Conservation (phyloP, 495 filamentous ascomycete species). For the Pseudoneurospora amorphoporcata region DNA sequence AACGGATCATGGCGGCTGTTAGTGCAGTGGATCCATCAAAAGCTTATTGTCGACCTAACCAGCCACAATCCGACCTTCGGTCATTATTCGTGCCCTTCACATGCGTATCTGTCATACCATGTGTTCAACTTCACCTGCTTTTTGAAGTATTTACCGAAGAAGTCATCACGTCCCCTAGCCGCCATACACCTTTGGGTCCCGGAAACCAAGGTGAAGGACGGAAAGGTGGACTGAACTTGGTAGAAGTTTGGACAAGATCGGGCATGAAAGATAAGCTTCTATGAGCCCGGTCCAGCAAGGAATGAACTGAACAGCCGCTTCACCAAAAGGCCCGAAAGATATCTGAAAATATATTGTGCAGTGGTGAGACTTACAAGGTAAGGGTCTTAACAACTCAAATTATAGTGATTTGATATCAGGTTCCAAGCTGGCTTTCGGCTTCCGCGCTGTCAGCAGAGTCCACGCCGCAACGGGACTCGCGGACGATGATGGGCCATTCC, state of each 20-base stretch:
- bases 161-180: background rate
- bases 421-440: background rate
- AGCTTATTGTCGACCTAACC: background rate
- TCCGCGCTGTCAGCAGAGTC: background rate
- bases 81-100: background rate
- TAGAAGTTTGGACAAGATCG: background rate
- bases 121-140: background rate
- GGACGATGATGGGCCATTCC: too few species aligned
- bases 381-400: background rate
- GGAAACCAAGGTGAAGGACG: background rate
- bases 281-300: background rate
- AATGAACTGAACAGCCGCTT: background rate
- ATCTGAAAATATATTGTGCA: background rate
- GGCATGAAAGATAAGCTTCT: background rate
- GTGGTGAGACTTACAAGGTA: background rate
- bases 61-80: background rate
- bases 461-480: background rate
- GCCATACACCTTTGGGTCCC: background rate
- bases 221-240: background rate
- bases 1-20: background rate
- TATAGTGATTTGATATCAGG: background rate
- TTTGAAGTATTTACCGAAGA: background rate
- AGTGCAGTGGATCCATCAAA: background rate
- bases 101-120: background rate
- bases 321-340: background rate